Evolutionary conservation across 805 yeast species (phyloP).

Genomic region (Metschnikowia bowlesiae): DNA sequence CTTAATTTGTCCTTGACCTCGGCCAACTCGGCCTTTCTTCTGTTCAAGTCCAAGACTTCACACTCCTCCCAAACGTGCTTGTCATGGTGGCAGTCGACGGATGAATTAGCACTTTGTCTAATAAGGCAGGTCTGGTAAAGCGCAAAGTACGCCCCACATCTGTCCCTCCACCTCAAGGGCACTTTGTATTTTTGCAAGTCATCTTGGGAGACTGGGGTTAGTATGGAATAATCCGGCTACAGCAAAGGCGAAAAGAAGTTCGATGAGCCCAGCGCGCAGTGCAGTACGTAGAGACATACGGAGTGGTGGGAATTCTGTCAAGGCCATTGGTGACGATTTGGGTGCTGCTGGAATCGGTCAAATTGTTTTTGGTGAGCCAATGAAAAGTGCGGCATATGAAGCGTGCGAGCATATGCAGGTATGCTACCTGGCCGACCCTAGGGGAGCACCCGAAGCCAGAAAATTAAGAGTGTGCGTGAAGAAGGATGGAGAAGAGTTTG

Average conservation of each 20-base stretch:
- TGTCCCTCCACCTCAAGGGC: constrained; percentile 76
- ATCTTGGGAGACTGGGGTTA: constrained; percentile 62
- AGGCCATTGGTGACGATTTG: constrained; percentile 12
- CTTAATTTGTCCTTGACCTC: constrained; percentile 44
- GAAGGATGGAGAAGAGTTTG: no score
- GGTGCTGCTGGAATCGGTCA: background rate
- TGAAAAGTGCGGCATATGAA: constrained; percentile 17
- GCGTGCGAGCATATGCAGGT: constrained; percentile 1
- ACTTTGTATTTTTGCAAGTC: constrained; percentile 77
- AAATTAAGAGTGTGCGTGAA: background rate
- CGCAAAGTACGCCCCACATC: constrained; percentile 63
- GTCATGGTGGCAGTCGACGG: constrained; percentile 63
- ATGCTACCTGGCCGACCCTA: background rate
- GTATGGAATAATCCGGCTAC: constrained; percentile 4
- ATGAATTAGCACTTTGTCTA: constrained; percentile 40
- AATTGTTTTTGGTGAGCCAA: constrained; percentile 14
- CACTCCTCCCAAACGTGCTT: constrained; percentile 84
- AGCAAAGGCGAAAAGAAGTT: no score
- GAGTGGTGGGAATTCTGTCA: constrained; percentile 20
- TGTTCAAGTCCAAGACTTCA: constrained; percentile 73
- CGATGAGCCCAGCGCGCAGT: no score
- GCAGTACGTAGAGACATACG: constrained; percentile 12
- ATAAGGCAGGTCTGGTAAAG: constrained; percentile 41
- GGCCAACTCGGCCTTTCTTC: constrained; percentile 72
- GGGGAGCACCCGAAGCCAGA: background rate